Evolutionary conservation across 345 rosid genomes (phyloP), one percentile per base, ranked within the genome.

Genomic region (Aurinia saxatilis): DNA sequence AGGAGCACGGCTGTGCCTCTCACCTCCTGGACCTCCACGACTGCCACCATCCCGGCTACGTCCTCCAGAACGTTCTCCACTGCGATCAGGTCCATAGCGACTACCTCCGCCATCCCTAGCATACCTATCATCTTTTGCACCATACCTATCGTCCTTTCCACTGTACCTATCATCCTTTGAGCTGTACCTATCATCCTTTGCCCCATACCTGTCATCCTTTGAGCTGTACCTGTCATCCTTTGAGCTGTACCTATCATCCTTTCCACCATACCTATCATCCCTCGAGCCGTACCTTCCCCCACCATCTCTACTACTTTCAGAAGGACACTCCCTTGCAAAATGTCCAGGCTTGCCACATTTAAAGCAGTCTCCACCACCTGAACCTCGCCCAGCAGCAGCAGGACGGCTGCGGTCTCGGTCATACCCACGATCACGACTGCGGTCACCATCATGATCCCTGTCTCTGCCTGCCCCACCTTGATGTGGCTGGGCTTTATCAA

Each of bases 311-410:
- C 68, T n/a, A 40, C 29, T 81, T 63, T 83, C 98, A 71, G 83
- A 71, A 23, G 96, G 96, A 65, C 96, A 91, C 69, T 91, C 98
- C 74, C 98, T 74, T 29, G 98, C 96, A 74, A 91, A 91, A 72
- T 91, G 98, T 34, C 98, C 95, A 69, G 96, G 96, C 73, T 91
- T 91, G 55, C 96, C 95, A 48, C 98, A 91, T 72, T 82, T 88
- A 57, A 91, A 91, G 80, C 98, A 91, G 31, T 84, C 98, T 63
- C 95, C 96, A 60, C 90, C 75, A 71, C 77, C 78, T 46, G 73
- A 50, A 58, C 89, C 83, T 41, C 85, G 80, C 25, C 87, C 78
- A 27, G 86, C 70, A 16, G 84, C 91, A 79, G 71, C 72, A 14
- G 80, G 84, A 62, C 82, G 78, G 42, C 53, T 68, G 46, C 76